Evolutionary conservation across 768 basidiomycete genomes (phyloP).

Genomic region (Mycena capillaripes): DNA sequence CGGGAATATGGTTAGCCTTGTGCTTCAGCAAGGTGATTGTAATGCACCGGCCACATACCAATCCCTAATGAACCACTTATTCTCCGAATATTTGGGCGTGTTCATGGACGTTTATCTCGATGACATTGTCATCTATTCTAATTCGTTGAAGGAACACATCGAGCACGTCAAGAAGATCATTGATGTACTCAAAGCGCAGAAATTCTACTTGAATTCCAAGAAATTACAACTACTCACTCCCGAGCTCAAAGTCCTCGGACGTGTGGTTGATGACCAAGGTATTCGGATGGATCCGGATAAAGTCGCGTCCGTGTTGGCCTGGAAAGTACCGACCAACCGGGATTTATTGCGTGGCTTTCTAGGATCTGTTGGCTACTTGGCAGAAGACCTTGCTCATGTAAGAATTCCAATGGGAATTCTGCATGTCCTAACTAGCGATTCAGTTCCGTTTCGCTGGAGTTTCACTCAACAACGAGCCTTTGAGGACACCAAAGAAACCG

Average conservation of each 20-base stretch:
- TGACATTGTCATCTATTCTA: constrained; percentile 58
- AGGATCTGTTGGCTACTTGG: constrained; percentile 47
- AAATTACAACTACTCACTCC: constrained; percentile 50
- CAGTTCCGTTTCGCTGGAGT: constrained; percentile 44
- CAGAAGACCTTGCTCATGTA: constrained; percentile 47
- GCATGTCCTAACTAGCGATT: constrained; percentile 37
- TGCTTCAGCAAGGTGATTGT: too few species aligned
- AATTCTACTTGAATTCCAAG: constrained; percentile 46
- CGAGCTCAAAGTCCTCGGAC: constrained; percentile 48
- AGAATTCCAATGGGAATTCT: constrained; percentile 56
- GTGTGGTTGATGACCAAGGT: constrained; percentile 50
- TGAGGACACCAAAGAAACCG: constrained; percentile 49
- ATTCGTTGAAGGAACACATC: constrained; percentile 51
- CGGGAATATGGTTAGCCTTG: too few species aligned
- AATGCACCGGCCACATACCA: constrained; percentile 60
- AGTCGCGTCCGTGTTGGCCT: constrained; percentile 52
- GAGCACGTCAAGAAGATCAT: constrained; percentile 47
- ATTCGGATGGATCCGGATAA: constrained; percentile 61
- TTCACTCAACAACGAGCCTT: constrained; percentile 50
- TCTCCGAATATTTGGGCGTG: not conserved
- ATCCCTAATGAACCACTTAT: constrained; percentile 34
- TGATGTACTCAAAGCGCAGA: constrained; percentile 45
- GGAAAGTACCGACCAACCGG: too few species aligned
- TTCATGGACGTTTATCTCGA: constrained; percentile 5
- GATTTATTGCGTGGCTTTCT: constrained; percentile 53